phyloP scores from a whole-genome alignment of 352 stramenopile species.

The Nothophytophthora sp. region DNA sequence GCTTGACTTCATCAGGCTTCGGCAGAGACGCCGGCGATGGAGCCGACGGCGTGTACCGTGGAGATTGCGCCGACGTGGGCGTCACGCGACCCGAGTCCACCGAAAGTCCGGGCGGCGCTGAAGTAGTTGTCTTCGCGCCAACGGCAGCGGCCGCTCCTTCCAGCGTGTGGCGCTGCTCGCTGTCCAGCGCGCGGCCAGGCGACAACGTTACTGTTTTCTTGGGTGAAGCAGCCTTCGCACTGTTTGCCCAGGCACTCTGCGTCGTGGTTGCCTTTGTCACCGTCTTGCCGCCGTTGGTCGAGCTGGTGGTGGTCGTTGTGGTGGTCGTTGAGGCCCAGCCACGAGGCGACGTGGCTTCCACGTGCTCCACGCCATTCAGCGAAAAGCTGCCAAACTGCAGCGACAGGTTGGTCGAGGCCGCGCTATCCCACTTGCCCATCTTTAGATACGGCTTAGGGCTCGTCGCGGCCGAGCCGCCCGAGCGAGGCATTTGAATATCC shows the following conservation, averaged over 20 bases:
- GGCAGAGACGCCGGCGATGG: slow-evolving; percentile 84
- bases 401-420: slow-evolving; percentile 68
- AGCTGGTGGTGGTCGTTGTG: slow-evolving; percentile 39
- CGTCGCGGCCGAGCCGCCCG: slow-evolving; percentile 29
- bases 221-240: slow-evolving; percentile 43
- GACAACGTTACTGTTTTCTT: slow-evolving; percentile 72
- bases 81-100: slow-evolving; percentile 71
- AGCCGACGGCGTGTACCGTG: slow-evolving; percentile 67
- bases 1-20: slow-evolving; percentile 87
- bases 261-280: slow-evolving; percentile 46
- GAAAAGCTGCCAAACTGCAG: slow-evolving; percentile 90
- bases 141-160: slow-evolving; percentile 12
- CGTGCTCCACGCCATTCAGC: slow-evolving; percentile 61
- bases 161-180: slow-evolving; percentile 16
- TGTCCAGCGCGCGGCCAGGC: slow-evolving; percentile 43
- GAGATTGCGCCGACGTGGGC: slow-evolving; percentile 67
- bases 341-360: slow-evolving; percentile 57
- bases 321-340: slow-evolving; percentile 62
- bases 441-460: slow-evolving; percentile 84
- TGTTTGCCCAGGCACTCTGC: slow-evolving; percentile 56
- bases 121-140: slow-evolving; percentile 41
- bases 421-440: slow-evolving; percentile 84
- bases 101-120: slow-evolving; percentile 66
- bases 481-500: slow-evolving; percentile 53
- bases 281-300: slow-evolving; percentile 39